Conservation (phyloP, 805 yeast genomes). For the Candida manassasensis region DNA sequence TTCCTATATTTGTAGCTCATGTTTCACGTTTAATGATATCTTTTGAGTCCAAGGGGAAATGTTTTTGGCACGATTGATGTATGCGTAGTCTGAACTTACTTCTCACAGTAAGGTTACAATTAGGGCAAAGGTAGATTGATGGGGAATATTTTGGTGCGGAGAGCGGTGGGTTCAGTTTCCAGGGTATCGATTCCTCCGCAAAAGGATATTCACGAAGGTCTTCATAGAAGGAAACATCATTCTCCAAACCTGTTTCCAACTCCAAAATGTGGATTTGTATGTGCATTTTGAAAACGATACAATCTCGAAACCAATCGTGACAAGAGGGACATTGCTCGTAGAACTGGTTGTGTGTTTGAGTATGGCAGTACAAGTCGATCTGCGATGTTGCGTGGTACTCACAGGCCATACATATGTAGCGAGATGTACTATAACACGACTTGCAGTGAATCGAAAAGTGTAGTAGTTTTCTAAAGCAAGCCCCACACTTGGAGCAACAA, state of each 20-base stretch:
- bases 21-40: neutral
- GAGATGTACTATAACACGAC: slow-evolving; percentile 1
- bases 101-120: neutral
- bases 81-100: slow-evolving; percentile 1
- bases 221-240: too few relatives aligned
- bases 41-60: too few relatives aligned
- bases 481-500: slow-evolving; percentile 7
- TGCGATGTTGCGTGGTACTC: neutral
- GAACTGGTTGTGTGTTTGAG: slow-evolving; percentile 3
- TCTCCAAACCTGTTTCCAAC: slow-evolving; percentile 5
- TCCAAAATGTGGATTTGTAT: slow-evolving; percentile 8
- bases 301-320: slow-evolving; percentile 1
- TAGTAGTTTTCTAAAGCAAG: neutral
- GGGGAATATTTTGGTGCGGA: too few relatives aligned
- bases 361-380: slow-evolving; percentile 5
- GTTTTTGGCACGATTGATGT: slow-evolving; percentile 4
- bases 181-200: too few relatives aligned
- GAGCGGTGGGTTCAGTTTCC: too few relatives aligned
- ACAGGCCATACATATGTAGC: slow-evolving; percentile 8
- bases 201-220: too few relatives aligned
- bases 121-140: too few relatives aligned
- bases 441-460: slow-evolving; percentile 8
- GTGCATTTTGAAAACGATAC: slow-evolving; percentile 6
- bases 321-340: slow-evolving; percentile 8
- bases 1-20: neutral